Evolutionary conservation across 1,139 yeast species (phyloP), one percentile per base, ranked within the genome.

Genomic region (Saccharomyces hybrid): DNA sequence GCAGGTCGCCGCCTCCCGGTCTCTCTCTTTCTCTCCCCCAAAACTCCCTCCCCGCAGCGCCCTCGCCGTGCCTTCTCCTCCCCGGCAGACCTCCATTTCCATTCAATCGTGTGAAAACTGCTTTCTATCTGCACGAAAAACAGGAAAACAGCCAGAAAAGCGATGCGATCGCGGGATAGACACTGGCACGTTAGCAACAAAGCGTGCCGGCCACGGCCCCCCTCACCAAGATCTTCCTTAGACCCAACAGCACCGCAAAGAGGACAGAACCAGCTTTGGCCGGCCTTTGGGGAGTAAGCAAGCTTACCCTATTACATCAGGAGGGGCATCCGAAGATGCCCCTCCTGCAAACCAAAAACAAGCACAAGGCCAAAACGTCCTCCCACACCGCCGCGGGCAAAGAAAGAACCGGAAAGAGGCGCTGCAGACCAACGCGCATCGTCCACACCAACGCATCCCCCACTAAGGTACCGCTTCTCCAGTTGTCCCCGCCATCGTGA

Each of bases 251-350:
- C 47, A 28, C 27, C 16, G 9, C 47, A 42, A 47, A 28, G 21
- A 19, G 47, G 12, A 44, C 29, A 16, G 46, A 42, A 49, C n/a
- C 21, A 44, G 27, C 29, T 7, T 50, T 12, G 49, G 42, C 34
- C 53, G 53, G 24, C 24, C 2, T 9, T 28, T 48, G 51, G 61
- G 83, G 77, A 60, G 79, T 82, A 83, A 81, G 95, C 95, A 88
- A 87, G 95, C 96, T 85, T 88, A 83, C 83, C 81, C 84, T 67
- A 66, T 67, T 60, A 65, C 64, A 72, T 77, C 70, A 71, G 49
- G 53, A 24, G 31, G 47, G 29, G 28, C 42, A 46, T 31, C 8
- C 31, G 21, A 16, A 38, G 24, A 38, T 24, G 19, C 44, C 6
- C 19, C 4, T 38, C 55, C 54, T 57, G 52, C 52, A 51, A 54